Percentiles rank a stretch among this genome's conserved stretches.
Evolutionary conservation across 768 basidiomycete genomes (phyloP).

Genomic region (Macrolepiota dolichaula): DNA sequence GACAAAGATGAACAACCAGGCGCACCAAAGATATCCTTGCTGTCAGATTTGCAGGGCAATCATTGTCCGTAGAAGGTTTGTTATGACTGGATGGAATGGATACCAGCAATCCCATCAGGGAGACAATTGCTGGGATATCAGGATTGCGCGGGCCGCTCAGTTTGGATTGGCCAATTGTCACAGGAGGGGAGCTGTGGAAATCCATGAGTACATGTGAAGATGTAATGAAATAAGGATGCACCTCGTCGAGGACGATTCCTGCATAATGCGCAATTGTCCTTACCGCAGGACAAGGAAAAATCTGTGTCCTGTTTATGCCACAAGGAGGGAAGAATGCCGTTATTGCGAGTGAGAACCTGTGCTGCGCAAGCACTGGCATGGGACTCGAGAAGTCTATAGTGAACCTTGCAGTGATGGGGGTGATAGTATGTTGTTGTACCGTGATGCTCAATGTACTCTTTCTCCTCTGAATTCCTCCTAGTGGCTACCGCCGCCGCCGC

Average conservation of each 20-base stretch:
- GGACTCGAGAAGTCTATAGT: background rate
- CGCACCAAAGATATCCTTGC: slow-evolving; percentile 80
- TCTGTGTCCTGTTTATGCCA: slow-evolving; percentile 98
- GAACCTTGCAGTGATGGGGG: slow-evolving; percentile 61
- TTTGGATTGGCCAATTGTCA: slow-evolving; percentile 97
- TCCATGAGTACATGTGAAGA: background rate
- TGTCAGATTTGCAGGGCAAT: slow-evolving; percentile 39
- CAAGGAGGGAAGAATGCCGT: slow-evolving; percentile 90
- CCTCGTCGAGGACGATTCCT: slow-evolving; percentile 98
- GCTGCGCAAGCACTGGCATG: background rate
- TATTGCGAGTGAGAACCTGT: slow-evolving; percentile 92
- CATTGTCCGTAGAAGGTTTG: slow-evolving; percentile 31
- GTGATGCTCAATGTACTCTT: slow-evolving; percentile 19
- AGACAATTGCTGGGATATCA: slow-evolving; percentile 86
- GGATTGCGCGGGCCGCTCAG: slow-evolving; percentile 87
- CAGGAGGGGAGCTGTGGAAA: slow-evolving; percentile 71
- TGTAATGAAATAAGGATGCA: slow-evolving; percentile 26
- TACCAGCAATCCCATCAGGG: slow-evolving; percentile 93
- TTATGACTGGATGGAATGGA: slow-evolving; percentile 93
- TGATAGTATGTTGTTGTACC: slow-evolving; percentile 19
- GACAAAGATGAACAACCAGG: slow-evolving; percentile 48
- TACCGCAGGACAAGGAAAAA: slow-evolving; percentile 89
- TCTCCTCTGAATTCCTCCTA: slow-evolving; percentile 23
- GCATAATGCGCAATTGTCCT: slow-evolving; percentile 92
- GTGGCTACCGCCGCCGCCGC: slow-evolving; percentile 17